phyloP scores from a whole-genome alignment of 495 filamentous ascomycete species.

The Aspergillus panamensis region DNA sequence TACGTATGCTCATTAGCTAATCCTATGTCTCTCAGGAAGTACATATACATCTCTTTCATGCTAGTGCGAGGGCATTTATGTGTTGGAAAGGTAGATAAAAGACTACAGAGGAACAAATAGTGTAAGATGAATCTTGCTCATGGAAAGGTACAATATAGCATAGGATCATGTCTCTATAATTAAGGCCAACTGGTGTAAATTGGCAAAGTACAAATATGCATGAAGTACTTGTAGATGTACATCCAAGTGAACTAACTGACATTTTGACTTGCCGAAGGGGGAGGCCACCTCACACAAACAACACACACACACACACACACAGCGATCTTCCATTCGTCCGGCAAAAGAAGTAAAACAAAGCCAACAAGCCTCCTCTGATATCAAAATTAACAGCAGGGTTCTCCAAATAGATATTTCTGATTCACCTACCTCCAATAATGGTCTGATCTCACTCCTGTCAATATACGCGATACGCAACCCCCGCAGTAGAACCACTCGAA shows the following conservation, averaged over 20 bases:
- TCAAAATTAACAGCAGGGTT: slow-evolving; percentile 32
- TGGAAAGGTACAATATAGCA: no score
- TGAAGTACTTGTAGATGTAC: no score
- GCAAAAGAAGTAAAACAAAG: neutral
- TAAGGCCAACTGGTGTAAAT: no score
- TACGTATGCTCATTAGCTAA: neutral
- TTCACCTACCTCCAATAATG: slow-evolving; percentile 39
- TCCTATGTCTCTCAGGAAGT: neutral
- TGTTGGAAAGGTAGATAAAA: neutral
- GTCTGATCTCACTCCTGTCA: no score
- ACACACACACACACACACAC: no score
- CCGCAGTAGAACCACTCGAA: slow-evolving; percentile 42
- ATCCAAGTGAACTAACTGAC: no score
- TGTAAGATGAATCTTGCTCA: no score
- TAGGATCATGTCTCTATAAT: no score
- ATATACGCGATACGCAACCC: slow-evolving; percentile 37
- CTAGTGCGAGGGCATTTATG: no score
- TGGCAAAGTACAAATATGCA: no score
- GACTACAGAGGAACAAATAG: neutral
- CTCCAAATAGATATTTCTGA: slow-evolving; percentile 41
- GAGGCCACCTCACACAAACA: no score
- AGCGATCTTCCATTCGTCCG: neutral
- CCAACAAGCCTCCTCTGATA: neutral
- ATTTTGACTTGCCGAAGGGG: no score
- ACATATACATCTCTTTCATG: neutral